phyloP scores from a whole-genome alignment of 2,329 filamentous ascomycete genomes.

The Trichoderma koningii region DNA sequence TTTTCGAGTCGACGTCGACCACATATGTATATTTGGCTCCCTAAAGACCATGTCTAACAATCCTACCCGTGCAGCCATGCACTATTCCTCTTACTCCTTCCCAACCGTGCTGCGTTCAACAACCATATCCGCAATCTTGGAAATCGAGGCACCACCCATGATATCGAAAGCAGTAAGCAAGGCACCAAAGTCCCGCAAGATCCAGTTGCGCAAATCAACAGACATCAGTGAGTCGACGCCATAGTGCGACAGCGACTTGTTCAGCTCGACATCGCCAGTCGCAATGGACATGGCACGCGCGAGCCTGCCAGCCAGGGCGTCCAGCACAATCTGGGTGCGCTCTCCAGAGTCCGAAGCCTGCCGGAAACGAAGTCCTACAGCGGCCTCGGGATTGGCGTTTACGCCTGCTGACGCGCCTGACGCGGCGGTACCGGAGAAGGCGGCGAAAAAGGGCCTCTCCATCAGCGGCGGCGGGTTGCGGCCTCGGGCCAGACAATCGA shows the following conservation, averaged over 20 bases:
- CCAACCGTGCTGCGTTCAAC: conserved; percentile 1
- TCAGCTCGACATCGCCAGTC: conserved; percentile 31
- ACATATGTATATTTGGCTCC: too few species aligned
- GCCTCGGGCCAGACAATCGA: not conserved
- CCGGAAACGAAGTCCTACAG: not conserved
- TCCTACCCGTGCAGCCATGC: too few species aligned
- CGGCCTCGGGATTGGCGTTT: not conserved
- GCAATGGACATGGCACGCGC: conserved; percentile 39
- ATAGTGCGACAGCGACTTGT: conserved; percentile 31
- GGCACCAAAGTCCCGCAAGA: conserved; percentile 40
- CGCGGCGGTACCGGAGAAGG: not conserved
- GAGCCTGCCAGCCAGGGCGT: conserved; percentile 37
- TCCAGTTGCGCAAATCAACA: conserved; percentile 48
- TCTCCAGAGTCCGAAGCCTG: not conserved
- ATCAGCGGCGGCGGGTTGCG: not conserved
- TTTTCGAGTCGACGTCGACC: too few species aligned
- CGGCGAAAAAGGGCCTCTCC: not conserved
- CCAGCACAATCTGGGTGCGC: conserved; percentile 18
- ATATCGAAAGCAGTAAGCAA: conserved; percentile 44
- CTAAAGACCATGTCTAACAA: too few species aligned
- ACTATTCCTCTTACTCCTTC: not conserved
- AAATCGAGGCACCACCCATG: conserved; percentile 31
- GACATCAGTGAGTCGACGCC: conserved; percentile 44
- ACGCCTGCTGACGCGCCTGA: not conserved
- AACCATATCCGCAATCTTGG: conserved; percentile 3